Conservation (phyloP, 2,329 filamentous ascomycete genomes). For the Aquanectria penicillioides region DNA sequence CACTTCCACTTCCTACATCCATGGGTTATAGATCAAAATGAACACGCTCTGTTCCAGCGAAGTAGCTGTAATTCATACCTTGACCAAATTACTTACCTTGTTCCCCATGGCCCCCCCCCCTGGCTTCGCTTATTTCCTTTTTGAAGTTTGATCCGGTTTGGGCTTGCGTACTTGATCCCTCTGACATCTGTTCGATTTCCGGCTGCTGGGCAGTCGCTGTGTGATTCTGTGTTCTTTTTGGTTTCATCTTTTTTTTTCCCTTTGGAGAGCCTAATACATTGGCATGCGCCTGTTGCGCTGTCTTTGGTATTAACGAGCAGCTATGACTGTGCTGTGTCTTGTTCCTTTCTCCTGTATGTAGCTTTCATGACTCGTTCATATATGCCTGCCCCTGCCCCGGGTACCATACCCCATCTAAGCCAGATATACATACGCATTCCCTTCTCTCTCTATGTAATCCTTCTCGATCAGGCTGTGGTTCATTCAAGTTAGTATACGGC, state of each 20-base stretch:
- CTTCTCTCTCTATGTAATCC: conserved; percentile 88
- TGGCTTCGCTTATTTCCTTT: conserved; percentile 10
- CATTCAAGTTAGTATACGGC: conserved; percentile 19
- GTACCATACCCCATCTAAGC: conserved; percentile 55
- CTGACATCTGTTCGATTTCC: neutral
- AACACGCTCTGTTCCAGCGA: conserved; percentile 20
- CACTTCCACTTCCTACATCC: neutral
- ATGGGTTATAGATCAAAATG: conserved; percentile 21
- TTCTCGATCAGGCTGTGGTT: conserved; percentile 83
- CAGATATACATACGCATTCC: conserved; percentile 75
- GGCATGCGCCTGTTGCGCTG: neutral
- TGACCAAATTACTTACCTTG: conserved; percentile 23
- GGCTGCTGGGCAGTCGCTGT: too few relatives aligned
- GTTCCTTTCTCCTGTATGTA: neutral
- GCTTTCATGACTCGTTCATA: conserved; percentile 6
- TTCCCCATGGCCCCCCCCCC: conserved; percentile 23
- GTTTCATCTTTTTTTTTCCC: neutral
- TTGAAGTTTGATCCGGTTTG: conserved; percentile 7
- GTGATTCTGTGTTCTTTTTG: conserved; percentile 19
- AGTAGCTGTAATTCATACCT: conserved; percentile 31
- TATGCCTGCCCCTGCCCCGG: neutral
- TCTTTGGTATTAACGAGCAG: conserved; percentile 9
- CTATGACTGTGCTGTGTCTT: neutral
- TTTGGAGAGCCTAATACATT: neutral
- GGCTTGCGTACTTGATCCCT: too few relatives aligned